Conservation (phyloP, 2,329 filamentous ascomycete species). For the Teratosphaeria pseudoeucalypti region DNA sequence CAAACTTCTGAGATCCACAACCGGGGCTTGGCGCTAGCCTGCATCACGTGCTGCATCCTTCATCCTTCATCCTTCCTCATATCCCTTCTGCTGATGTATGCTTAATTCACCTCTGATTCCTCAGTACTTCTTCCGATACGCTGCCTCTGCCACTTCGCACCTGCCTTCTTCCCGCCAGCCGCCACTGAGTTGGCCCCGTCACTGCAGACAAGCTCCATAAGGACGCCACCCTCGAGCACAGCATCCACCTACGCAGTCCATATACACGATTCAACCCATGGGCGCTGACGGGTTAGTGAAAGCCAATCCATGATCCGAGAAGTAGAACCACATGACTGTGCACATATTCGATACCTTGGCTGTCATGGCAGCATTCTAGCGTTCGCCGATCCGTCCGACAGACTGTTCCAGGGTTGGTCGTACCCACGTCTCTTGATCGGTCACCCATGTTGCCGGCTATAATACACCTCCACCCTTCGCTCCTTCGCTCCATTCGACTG, state of each 20-base stretch:
- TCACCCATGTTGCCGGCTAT: neutral
- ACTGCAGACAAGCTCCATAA: neutral
- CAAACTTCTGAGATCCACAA: neutral
- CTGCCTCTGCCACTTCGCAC: neutral
- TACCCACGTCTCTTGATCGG: neutral
- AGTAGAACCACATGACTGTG: neutral
- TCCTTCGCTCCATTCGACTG: neutral
- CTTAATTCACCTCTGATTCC: neutral
- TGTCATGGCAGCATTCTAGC: neutral
- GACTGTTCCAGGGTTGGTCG: neutral
- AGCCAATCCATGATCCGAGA: neutral
- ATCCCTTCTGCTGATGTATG: neutral
- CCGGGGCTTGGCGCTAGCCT: neutral
- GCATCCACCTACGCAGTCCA: neutral
- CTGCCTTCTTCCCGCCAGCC: neutral
- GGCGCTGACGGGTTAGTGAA: neutral
- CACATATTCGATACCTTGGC: neutral
- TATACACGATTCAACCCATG: neutral
- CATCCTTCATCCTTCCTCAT: neutral
- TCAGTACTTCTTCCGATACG: neutral
- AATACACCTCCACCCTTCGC: neutral
- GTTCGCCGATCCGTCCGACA: neutral
- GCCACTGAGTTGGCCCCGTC: neutral
- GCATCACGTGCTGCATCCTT: neutral
- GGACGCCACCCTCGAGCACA: neutral